Base-by-base conservation (phyloP, 805 yeast species). In the Candida loeiensis region DNA sequence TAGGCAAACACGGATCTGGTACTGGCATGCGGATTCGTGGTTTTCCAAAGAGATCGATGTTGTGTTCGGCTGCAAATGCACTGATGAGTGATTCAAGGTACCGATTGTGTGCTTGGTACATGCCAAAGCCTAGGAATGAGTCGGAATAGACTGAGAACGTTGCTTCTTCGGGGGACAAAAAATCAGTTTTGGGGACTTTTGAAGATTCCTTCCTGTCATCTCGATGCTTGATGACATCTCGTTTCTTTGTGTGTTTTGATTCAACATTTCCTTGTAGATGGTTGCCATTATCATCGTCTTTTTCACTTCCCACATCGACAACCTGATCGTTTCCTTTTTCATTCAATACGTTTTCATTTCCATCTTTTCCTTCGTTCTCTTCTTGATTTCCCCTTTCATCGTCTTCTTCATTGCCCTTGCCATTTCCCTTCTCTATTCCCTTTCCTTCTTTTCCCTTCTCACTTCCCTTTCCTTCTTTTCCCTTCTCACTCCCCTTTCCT, bases 71-170 rank as follows among this genome's bases (percentile, higher is more conserved):
- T 21, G 47, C 39, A 39, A 49, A 57, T 2, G 44, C 47, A 4
- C 53, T 55, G 2, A 55, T 51, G 29, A 79, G 55, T 8, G 54
- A 48, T 13, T 66, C 55, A 7, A 73, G 56, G 49, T 78, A 80
- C 37, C 64, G 67, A 4, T 52, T 48, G 45, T 72, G 77, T 3
- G 82, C 80, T 46, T 77, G 80, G 40, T 68, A 64, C 59, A 79
- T 69, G 1, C 88, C 88, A 43, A 72, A 73, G 1, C 86, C 85
- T 8, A 79, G 53, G 42, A 76, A 79, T 0, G 82, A 74, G 39
- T 75, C 75, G 4, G 81, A 69, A 43, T 68, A 80, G 2, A 81
- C 68, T 37, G 68, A 54, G 37, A 63, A 72, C 3, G 57, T 47
- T n/a, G 65, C 41, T 12, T 56, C 50, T 6, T 25, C 28, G 4